Conservation (phyloP, 2,329 filamentous ascomycete species). For the Hymenoscyphus occultus region DNA sequence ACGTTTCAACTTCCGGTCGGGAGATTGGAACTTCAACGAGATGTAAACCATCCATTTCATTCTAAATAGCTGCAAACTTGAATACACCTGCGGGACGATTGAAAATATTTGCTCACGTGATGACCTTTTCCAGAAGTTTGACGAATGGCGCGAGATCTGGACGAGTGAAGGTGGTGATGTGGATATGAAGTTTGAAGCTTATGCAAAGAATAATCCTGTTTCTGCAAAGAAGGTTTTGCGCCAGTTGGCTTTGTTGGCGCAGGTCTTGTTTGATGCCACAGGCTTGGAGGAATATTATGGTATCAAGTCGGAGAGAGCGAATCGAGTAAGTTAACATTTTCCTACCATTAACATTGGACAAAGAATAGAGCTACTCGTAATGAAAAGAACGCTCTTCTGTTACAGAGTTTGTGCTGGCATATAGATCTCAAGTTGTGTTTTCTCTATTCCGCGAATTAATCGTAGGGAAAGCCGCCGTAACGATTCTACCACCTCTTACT, state of each 20-base stretch:
- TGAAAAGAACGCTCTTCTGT: not conserved
- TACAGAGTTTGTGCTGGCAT: not conserved
- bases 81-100: not conserved
- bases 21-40: constrained; percentile 28
- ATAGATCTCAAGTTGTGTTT: not conserved
- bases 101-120: constrained; percentile 22
- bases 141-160: constrained; percentile 33
- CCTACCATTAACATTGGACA: too few species aligned
- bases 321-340: constrained; percentile 19
- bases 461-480: too few species aligned
- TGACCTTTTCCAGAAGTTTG: constrained; percentile 20
- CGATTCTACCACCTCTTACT: too few species aligned
- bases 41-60: constrained; percentile 21
- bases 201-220: constrained; percentile 25
- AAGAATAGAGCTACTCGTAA: not conserved
- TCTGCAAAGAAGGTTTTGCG: constrained; percentile 22
- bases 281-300: constrained; percentile 30
- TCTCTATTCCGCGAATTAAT: too few species aligned
- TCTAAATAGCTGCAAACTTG: not conserved
- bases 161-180: constrained; percentile 23
- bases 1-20: constrained; percentile 26
- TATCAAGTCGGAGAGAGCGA: constrained; percentile 26
- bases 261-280: constrained; percentile 27
- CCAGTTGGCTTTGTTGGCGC: constrained; percentile 26
- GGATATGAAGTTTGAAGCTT: constrained; percentile 29